phyloP scores from a whole-genome alignment of 1,284 basidiomycete species.

The Vanrija sp. region DNA sequence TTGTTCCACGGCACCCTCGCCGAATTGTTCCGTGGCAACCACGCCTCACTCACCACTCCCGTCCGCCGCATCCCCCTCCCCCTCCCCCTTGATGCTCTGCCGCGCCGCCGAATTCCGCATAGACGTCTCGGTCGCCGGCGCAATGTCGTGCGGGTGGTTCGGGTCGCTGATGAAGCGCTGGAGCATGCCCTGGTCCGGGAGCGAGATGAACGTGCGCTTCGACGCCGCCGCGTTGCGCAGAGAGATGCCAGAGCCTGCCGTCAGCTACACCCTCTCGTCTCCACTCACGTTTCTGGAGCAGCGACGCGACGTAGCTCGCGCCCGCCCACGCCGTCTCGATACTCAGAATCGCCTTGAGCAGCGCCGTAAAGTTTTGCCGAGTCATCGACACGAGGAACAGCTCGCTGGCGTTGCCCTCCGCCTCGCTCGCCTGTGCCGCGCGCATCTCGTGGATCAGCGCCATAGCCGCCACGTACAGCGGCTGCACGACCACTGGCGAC shows the following conservation, averaged over 20 bases:
- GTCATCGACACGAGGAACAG: slow-evolving; percentile 46
- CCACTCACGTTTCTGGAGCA: slow-evolving; percentile 42
- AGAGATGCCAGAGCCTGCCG: slow-evolving; percentile 29
- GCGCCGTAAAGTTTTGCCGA: slow-evolving; percentile 43
- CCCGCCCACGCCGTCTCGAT: slow-evolving; percentile 51
- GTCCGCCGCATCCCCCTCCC: background rate
- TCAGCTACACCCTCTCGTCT: background rate
- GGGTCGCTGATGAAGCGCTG: slow-evolving; percentile 45
- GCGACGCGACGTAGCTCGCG: slow-evolving; percentile 37
- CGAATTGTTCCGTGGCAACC: too few species aligned
- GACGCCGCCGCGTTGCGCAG: slow-evolving; percentile 8
- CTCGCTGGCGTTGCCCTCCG: slow-evolving; percentile 30
- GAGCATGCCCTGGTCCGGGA: slow-evolving; percentile 49
- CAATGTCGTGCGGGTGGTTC: slow-evolving; percentile 45
- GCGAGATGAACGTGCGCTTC: slow-evolving; percentile 47
- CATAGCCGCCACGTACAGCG: slow-evolving; percentile 45
- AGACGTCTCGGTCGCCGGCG: slow-evolving; percentile 47
- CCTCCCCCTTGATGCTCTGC: slow-evolving; percentile 9
- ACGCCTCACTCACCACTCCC: background rate
- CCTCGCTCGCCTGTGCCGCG: slow-evolving; percentile 20
- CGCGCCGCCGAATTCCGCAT: slow-evolving; percentile 43
- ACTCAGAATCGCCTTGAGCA: slow-evolving; percentile 41
- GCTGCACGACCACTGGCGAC: slow-evolving; percentile 41
- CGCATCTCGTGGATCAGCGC: slow-evolving; percentile 49
- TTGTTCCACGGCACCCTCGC: too few species aligned